Conservation (phyloP, 2,329 filamentous ascomycete species). For the Colletotrichum acutatum region DNA sequence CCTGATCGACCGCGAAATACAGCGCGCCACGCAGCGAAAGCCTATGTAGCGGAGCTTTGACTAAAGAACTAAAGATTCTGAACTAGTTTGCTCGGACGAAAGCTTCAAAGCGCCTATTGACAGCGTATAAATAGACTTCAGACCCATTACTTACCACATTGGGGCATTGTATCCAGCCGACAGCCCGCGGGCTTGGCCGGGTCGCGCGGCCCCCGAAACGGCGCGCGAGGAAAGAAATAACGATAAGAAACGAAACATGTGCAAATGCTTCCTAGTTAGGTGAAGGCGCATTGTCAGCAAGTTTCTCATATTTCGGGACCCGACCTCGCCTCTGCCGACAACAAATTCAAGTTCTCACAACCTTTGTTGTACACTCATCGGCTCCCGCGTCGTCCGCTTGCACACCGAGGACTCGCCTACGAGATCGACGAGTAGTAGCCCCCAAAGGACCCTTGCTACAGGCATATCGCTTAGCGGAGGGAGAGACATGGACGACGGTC, state of each 20-base stretch:
- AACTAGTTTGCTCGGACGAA: background rate
- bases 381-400: background rate
- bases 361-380: background rate
- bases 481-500: conserved; percentile 31
- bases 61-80: background rate
- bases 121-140: background rate
- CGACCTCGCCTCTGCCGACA: conserved; percentile 24
- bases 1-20: background rate
- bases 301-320: conserved; percentile 23
- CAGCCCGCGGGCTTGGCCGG: background rate
- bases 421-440: background rate
- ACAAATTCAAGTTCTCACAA: background rate
- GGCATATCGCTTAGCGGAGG: background rate
- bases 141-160: conserved; percentile 12
- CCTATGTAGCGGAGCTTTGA: background rate
- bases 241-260: conserved; percentile 18
- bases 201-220: conserved; percentile 25
- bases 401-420: background rate
- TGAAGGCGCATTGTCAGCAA: background rate
- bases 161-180: background rate
- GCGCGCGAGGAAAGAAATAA: conserved; percentile 14
- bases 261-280: conserved; percentile 11
- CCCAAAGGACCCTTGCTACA: background rate
- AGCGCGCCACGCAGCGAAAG: background rate
- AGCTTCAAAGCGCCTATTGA: background rate